These are phyloP conservation scores for Cryptococcus wingfieldii DNA, from an alignment of 1,284 basidiomycete species.

Conservation along the genomic window DNA sequence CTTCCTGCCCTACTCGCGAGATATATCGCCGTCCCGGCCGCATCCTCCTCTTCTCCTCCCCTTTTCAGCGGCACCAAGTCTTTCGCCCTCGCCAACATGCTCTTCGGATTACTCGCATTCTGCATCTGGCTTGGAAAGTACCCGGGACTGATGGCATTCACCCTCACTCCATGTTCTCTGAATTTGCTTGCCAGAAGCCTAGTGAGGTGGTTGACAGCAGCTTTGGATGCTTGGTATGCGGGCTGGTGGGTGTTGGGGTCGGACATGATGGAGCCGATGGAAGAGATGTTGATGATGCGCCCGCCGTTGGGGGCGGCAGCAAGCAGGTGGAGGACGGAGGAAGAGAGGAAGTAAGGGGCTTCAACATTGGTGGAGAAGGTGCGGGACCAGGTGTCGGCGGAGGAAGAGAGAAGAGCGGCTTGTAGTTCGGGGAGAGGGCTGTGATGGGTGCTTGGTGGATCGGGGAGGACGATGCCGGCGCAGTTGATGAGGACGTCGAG, in stretches of 20 bases:
- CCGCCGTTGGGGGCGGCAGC: conserved; percentile 13
- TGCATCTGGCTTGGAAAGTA: conserved; percentile 31
- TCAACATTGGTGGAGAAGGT: conserved; percentile 25
- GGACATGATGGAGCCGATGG: conserved; percentile 25
- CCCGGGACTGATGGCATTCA: conserved; percentile 26
- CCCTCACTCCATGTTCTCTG: conserved; percentile 17
- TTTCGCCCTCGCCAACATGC: conserved; percentile 17
- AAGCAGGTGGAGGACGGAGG: conserved; percentile 19
- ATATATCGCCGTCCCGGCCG: conserved; percentile 28
- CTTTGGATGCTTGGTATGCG: conserved; percentile 43
- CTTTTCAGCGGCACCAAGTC: conserved; percentile 23
- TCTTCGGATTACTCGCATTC: conserved; percentile 22
- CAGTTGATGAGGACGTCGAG: conserved; percentile 27
- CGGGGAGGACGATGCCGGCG: conserved; percentile 24
- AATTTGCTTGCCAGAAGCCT: conserved; percentile 25
- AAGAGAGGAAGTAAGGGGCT: conserved; percentile 19
- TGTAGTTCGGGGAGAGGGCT: conserved; percentile 21
- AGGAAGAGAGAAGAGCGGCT: conserved; percentile 16
- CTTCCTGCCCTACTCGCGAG: conserved; percentile 25
- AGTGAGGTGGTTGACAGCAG: conserved; percentile 44
- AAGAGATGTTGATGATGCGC: conserved; percentile 27
- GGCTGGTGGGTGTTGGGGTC: conserved; percentile 25
- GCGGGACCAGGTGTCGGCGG: conserved; percentile 16
- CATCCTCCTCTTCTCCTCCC: conserved; percentile 26
- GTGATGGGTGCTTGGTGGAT: conserved; percentile 16